Percentiles rank a stretch among this genome's conserved stretches.
Conservation (phyloP, 129 eudicot genomes). For the Silybum marianum region DNA sequence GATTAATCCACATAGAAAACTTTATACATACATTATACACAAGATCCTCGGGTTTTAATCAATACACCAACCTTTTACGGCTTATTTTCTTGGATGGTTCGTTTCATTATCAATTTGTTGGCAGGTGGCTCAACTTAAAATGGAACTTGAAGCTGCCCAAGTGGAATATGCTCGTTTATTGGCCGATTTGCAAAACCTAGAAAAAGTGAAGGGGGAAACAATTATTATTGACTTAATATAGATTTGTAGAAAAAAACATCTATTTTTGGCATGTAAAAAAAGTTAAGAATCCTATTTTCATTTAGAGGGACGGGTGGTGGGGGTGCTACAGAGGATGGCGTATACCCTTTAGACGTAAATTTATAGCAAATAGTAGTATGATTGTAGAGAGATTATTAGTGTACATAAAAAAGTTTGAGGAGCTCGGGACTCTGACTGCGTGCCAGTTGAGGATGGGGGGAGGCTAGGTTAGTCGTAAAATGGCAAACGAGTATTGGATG, state of each 20-base stretch:
- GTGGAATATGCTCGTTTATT: slow-evolving; percentile 45
- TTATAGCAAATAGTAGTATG: background rate
- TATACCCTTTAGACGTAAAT: background rate
- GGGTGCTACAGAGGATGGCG: background rate
- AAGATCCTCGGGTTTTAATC: background rate
- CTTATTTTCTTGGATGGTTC: background rate
- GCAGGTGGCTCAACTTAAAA: slow-evolving; percentile 57
- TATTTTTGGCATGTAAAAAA: background rate
- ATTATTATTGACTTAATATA: background rate
- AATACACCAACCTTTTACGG: background rate
- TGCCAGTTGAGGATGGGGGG: background rate
- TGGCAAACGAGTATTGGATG: background rate
- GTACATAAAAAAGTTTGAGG: background rate
- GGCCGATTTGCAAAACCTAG: slow-evolving; percentile 43
- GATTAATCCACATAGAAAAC: too few relatives aligned
- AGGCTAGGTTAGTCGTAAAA: background rate
- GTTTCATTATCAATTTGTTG: slow-evolving; percentile 18
- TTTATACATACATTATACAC: slow-evolving; percentile 1
- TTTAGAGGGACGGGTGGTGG: background rate
- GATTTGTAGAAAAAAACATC: background rate
- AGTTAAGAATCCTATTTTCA: background rate
- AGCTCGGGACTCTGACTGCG: background rate
- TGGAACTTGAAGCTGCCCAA: slow-evolving; percentile 44
- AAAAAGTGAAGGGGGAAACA: slow-evolving; percentile 48
- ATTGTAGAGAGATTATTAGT: background rate